Evolutionary conservation across 2,329 filamentous ascomycete genomes (phyloP).

Genomic region (Alternaria arbusti): DNA sequence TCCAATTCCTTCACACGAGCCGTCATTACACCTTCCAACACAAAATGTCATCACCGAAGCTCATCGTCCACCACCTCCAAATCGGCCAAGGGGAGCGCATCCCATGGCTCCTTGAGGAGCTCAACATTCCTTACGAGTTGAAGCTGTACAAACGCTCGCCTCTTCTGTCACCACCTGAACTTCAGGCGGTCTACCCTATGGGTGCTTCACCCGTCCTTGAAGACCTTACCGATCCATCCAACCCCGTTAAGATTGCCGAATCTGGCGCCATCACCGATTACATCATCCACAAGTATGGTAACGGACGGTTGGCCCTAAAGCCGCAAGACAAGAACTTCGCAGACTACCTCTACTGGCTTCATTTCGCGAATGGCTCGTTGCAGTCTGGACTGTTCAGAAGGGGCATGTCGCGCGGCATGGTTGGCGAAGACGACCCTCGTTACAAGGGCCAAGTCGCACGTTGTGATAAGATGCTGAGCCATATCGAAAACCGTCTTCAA

Average conservation of each 20-base stretch:
- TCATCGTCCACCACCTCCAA: conserved; percentile 48
- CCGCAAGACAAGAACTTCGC: conserved; percentile 60
- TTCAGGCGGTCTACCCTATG: conserved; percentile 48
- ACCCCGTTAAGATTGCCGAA: conserved; percentile 63
- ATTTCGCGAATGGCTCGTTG: conserved; percentile 57
- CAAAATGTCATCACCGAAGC: conserved; percentile 30
- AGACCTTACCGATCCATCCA: conserved; percentile 54
- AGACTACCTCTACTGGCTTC: conserved; percentile 70
- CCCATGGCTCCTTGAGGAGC: conserved; percentile 70
- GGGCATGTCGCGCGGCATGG: conserved; percentile 38
- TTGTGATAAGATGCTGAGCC: conserved; percentile 49
- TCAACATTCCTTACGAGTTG: conserved; percentile 61
- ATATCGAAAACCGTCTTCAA: conserved; percentile 58
- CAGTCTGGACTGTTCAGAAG: conserved; percentile 46
- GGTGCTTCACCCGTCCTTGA: conserved; percentile 67
- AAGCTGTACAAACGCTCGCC: conserved; percentile 57
- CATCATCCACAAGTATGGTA: conserved; percentile 60
- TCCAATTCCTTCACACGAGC: neutral
- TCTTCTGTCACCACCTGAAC: conserved; percentile 44
- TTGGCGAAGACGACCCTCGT: conserved; percentile 43
- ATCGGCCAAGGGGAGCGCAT: conserved; percentile 69
- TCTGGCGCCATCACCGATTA: conserved; percentile 67
- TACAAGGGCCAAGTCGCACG: conserved; percentile 43
- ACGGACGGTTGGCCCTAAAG: conserved; percentile 56
- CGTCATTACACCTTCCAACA: neutral